Percentiles rank a stretch among this genome's conserved stretches.
These are phyloP conservation scores for Leccinum solheimii DNA, from an alignment of 1,284 basidiomycete genomes.

Conservation along the genomic window DNA sequence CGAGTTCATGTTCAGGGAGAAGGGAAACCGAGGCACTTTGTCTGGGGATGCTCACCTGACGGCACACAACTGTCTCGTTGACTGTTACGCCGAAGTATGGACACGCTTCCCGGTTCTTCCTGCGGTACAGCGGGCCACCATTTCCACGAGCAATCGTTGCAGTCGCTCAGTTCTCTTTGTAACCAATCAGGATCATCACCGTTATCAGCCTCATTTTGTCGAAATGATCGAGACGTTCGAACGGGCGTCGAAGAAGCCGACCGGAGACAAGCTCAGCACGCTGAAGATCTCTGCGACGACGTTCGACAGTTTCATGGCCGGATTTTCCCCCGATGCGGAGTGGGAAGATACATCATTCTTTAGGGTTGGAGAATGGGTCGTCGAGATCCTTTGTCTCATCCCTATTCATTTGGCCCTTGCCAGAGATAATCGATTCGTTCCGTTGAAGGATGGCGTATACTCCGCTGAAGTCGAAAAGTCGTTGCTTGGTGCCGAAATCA, in stretches of 20 bases:
- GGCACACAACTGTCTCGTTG: slow-evolving; percentile 50
- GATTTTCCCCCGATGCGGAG: slow-evolving; percentile 10
- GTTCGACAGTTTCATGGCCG: slow-evolving; percentile 16
- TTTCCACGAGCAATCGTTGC: slow-evolving; percentile 34
- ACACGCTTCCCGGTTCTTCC: slow-evolving; percentile 60
- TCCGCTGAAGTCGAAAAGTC: slow-evolving; percentile 50
- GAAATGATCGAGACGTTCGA: slow-evolving; percentile 50
- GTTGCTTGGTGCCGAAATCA: slow-evolving; percentile 56
- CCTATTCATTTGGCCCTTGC: slow-evolving; percentile 63
- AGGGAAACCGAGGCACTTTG: slow-evolving; percentile 19
- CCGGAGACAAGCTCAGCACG: slow-evolving; percentile 41
- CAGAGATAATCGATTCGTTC: slow-evolving; percentile 58
- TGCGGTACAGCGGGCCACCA: slow-evolving; percentile 49
- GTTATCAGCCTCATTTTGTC: slow-evolving; percentile 43
- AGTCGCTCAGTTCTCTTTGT: slow-evolving; percentile 43
- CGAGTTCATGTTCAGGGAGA: slow-evolving; percentile 54
- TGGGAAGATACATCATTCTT: slow-evolving; percentile 38
- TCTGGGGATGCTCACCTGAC: slow-evolving; percentile 27
- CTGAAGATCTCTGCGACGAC: slow-evolving; percentile 35
- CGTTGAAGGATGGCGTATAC: slow-evolving; percentile 56
- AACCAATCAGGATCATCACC: slow-evolving; percentile 37
- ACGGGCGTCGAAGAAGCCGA: slow-evolving; percentile 49
- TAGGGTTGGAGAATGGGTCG: slow-evolving; percentile 59
- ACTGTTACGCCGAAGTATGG: slow-evolving; percentile 61
- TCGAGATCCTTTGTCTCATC: slow-evolving; percentile 59